phyloP scores from a whole-genome alignment of 257 asterid genomes.

The Penstemon davidsonii region DNA sequence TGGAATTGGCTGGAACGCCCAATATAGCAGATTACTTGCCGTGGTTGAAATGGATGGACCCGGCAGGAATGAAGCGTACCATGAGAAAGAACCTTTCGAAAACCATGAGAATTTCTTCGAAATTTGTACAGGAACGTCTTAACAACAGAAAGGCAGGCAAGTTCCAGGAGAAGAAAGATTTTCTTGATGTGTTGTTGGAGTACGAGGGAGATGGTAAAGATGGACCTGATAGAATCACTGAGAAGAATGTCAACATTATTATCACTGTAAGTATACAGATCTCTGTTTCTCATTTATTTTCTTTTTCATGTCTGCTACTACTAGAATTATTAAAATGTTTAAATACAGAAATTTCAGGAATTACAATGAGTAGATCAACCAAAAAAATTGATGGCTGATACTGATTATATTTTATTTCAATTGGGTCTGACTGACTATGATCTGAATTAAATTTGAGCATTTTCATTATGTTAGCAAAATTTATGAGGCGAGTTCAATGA shows the following conservation, averaged over 20 bases:
- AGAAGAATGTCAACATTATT: conserved; percentile 40
- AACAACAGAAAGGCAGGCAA: conserved; percentile 37
- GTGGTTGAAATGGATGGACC: conserved; percentile 48
- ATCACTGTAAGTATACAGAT: conserved; percentile 35
- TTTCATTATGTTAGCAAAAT: too few relatives aligned
- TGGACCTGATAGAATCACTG: conserved; percentile 48
- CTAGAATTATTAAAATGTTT: too few relatives aligned
- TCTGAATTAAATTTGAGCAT: too few relatives aligned
- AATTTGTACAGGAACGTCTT: conserved; percentile 48
- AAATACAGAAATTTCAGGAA: too few relatives aligned
- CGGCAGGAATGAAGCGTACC: conserved; percentile 43
- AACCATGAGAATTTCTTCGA: conserved; percentile 41
- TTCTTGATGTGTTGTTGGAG: conserved; percentile 59
- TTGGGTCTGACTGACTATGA: too few relatives aligned
- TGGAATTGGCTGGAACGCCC: conserved; percentile 49
- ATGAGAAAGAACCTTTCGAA: conserved; percentile 31
- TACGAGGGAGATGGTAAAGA: conserved; percentile 62
- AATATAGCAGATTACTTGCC: conserved; percentile 56
- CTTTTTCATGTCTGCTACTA: too few relatives aligned
- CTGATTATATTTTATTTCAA: too few relatives aligned
- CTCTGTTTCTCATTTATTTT: neutral
- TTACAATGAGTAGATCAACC: too few relatives aligned
- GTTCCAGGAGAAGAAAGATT: conserved; percentile 46
- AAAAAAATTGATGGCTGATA: too few relatives aligned
- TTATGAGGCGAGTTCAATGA: too few relatives aligned